phyloP scores from a whole-genome alignment of 768 basidiomycete species.

The Lanmaoa pseudosensibilis region DNA sequence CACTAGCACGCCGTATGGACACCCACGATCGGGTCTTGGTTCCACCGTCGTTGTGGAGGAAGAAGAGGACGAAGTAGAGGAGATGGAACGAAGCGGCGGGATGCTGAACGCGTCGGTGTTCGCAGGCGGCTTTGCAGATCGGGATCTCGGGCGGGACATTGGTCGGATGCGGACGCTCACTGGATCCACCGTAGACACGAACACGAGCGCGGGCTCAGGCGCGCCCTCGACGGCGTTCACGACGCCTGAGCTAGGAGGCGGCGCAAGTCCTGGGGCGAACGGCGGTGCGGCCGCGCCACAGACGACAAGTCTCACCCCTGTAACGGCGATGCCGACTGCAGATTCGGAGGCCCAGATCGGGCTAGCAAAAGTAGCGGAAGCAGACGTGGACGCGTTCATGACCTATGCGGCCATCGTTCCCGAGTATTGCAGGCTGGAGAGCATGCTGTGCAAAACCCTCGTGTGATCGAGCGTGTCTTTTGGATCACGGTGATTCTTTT shows the following conservation, averaged over 20 bases:
- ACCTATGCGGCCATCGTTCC: slow-evolving; percentile 83
- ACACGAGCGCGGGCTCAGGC: slow-evolving; percentile 33
- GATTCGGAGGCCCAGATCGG: slow-evolving; percentile 76
- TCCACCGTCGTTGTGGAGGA: slow-evolving; percentile 63
- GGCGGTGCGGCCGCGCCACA: slow-evolving; percentile 37
- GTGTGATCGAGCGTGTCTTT: slow-evolving; percentile 31
- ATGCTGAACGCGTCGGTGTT: slow-evolving; percentile 33
- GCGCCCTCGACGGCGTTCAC: slow-evolving; percentile 56
- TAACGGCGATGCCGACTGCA: slow-evolving; percentile 67
- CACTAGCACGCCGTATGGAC: slow-evolving; percentile 65
- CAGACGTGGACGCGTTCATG: slow-evolving; percentile 83
- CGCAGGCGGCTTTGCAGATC: slow-evolving; percentile 41
- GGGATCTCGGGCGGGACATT: slow-evolving; percentile 38
- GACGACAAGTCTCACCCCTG: slow-evolving; percentile 63
- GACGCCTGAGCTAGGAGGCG: slow-evolving; percentile 55
- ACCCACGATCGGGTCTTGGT: slow-evolving; percentile 51
- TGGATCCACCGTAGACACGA: slow-evolving; percentile 40
- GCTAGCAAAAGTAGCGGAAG: slow-evolving; percentile 78
- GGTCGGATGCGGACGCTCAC: slow-evolving; percentile 58
- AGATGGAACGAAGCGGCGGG: slow-evolving; percentile 44
- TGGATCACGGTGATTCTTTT: not conserved
- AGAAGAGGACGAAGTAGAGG: slow-evolving; percentile 72
- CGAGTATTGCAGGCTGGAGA: slow-evolving; percentile 78
- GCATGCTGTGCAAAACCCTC: slow-evolving; percentile 67
- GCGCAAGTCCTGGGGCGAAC: slow-evolving; percentile 36